Evolutionary conservation across 164 flowering plant species (phyloP).

Genomic region (Warburgia ugandensis): DNA sequence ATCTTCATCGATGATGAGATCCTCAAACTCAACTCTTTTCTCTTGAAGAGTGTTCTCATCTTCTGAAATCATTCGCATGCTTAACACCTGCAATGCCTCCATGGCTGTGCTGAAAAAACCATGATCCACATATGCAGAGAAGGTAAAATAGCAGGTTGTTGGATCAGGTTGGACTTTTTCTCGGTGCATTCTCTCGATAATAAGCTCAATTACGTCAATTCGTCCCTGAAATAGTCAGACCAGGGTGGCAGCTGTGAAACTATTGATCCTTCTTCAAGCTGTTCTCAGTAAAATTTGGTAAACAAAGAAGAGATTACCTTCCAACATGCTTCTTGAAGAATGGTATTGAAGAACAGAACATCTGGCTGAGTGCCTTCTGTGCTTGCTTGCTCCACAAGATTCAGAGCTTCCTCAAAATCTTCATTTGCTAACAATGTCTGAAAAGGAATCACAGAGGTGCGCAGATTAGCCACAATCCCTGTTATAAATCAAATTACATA

Average conservation of each 20-base stretch:
- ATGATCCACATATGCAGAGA: conserved; percentile 44
- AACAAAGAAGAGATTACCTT: conserved; percentile 35
- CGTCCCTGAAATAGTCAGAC: conserved; percentile 41
- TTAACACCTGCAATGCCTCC: conserved; percentile 84
- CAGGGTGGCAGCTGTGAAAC: neutral
- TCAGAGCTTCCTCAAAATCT: conserved; percentile 49
- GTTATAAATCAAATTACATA: neutral
- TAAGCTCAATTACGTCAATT: conserved; percentile 62
- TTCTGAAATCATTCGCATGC: conserved; percentile 64
- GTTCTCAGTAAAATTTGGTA: neutral
- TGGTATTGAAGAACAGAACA: conserved; percentile 52
- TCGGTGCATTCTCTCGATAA: conserved; percentile 61
- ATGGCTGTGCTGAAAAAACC: conserved; percentile 49
- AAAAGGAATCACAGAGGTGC: neutral
- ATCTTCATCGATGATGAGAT: conserved; percentile 44
- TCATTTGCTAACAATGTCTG: conserved; percentile 45
- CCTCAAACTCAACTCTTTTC: conserved; percentile 27
- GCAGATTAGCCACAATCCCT: neutral
- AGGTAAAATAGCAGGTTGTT: conserved; percentile 58
- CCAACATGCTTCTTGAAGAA: conserved; percentile 41
- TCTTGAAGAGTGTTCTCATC: conserved; percentile 33
- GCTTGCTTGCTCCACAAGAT: conserved; percentile 48
- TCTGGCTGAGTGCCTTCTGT: conserved; percentile 45
- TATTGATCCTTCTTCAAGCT: neutral
- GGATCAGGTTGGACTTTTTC: conserved; percentile 67